Conservation (phyloP, 495 filamentous ascomycete species). For the Penicillium soppii region DNA sequence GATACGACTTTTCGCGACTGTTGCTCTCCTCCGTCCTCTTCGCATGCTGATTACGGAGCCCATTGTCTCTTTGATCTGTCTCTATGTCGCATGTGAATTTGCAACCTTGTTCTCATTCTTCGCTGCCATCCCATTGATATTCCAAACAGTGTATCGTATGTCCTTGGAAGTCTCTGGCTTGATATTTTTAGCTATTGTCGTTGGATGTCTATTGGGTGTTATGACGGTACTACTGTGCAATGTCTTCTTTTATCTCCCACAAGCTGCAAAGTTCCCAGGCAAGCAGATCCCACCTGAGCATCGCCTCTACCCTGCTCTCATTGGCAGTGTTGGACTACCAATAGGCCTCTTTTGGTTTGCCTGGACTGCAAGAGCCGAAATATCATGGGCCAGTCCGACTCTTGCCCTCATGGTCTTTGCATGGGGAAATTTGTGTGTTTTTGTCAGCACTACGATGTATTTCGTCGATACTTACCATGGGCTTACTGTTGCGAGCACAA, state of each 20-base stretch:
- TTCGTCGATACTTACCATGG: conserved; percentile 57
- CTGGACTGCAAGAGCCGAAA: conserved; percentile 36
- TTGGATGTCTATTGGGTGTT: conserved; percentile 54
- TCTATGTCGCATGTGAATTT: conserved; percentile 65
- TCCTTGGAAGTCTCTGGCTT: conserved; percentile 51
- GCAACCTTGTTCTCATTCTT: conserved; percentile 66
- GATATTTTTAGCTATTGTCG: conserved; percentile 56
- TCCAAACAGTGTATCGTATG: conserved; percentile 50
- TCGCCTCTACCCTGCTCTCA: conserved; percentile 56
- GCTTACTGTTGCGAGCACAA: conserved; percentile 21
- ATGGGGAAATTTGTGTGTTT: conserved; percentile 63
- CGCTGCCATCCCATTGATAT: conserved; percentile 59
- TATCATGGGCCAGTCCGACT: conserved; percentile 43
- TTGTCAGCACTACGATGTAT: conserved; percentile 48
- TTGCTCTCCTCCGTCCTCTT: conserved; percentile 58
- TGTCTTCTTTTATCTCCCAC: conserved; percentile 15
- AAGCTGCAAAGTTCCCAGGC: conserved; percentile 30
- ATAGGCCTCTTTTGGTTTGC: conserved; percentile 51
- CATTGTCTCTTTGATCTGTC: conserved; percentile 58
- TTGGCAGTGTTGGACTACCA: conserved; percentile 57
- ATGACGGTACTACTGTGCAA: conserved; percentile 48
- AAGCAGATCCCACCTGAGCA: conserved; percentile 49
- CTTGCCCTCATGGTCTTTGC: conserved; percentile 62
- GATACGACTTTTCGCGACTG: conserved; percentile 50
- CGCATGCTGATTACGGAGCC: conserved; percentile 66